Base-by-base conservation (phyloP, 805 yeast species). In the Ogataea siamensis region DNA sequence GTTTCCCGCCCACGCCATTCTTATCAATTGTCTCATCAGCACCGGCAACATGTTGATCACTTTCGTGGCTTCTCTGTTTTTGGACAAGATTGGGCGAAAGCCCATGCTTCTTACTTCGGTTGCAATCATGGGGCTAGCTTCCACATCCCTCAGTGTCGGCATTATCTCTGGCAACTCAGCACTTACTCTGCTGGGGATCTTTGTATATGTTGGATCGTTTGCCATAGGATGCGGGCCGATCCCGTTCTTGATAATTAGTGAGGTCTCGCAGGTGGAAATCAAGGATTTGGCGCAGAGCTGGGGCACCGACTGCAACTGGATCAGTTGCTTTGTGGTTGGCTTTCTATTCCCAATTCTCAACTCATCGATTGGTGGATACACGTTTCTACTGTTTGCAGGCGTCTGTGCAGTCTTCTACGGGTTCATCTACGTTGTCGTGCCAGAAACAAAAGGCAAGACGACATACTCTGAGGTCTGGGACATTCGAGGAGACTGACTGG, bases 221-320 rank as follows among this genome's bases (percentile, higher is more conserved):
- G 98, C 97, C 0, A 66, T 84, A 22, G 99, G 99, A 0, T 60
- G 88, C 45, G 99, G 99, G 0, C 99, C 99, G 5, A 88, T 93
- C 38, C 99, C 99, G 28, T 91, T 93, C 64, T 64, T 91, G 49
- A 63, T 89, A 36, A 81, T 91, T 8, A 77, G 95, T 5, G 98
- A 93, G 57, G 80, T 91, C n/a, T 83, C 95, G 0, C 94, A 88
- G 43, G 64, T 73, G 2, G 77, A 79, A 42, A 91, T 91, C 2
- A 80, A 79, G 40, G 89, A 89, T 2, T 69, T 79, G 30, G 97
- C 98, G 0, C 99, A 93, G 63, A 82, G 95, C 57, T 83, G 86
- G 70, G 98, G 96, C 9, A 87, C 93, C 0, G 76, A 87, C 10
- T 76, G 86, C 66, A 93, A 91, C 59, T 91, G 97, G 97, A 50